Conservation (phyloP, 148 eudicot species). For the Oxyria digyna region DNA sequence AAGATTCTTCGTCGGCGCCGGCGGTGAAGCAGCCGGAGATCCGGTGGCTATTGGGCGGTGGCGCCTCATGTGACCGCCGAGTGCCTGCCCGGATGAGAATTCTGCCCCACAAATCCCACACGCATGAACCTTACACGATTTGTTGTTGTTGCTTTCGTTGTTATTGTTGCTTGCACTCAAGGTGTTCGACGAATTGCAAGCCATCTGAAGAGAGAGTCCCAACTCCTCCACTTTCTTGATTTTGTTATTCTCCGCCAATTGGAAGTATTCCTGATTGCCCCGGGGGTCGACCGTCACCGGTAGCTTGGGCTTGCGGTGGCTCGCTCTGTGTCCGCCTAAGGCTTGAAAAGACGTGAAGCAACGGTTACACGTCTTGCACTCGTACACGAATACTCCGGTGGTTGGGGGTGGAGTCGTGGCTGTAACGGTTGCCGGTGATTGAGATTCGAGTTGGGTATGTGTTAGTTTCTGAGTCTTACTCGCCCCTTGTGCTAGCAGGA, state of each 20-base stretch:
- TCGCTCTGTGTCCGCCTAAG: constrained; percentile 48
- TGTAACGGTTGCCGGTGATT: not conserved
- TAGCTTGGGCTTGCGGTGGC: constrained; percentile 40
- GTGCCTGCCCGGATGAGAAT: constrained; percentile 44
- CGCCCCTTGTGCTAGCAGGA: constrained; percentile 61
- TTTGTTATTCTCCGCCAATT: not conserved
- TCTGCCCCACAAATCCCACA: constrained; percentile 45
- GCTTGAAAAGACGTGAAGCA: constrained; percentile 45
- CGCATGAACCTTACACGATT: constrained; percentile 33
- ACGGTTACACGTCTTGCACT: constrained; percentile 46
- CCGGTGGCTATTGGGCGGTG: constrained; percentile 29
- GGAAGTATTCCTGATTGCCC: not conserved
- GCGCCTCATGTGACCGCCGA: constrained; percentile 60
- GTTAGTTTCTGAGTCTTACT: constrained; percentile 5
- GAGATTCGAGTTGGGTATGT: not conserved
- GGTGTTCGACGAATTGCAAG: constrained; percentile 4
- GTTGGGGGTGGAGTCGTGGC: not conserved
- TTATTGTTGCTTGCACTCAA: constrained; percentile 8
- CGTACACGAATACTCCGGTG: constrained; percentile 20
- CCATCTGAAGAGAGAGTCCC: not conserved
- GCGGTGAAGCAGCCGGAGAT: not conserved
- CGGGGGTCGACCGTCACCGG: not conserved
- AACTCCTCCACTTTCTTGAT: not conserved
- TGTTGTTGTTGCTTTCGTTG: constrained; percentile 5
- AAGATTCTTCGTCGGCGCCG: constrained; percentile 12